Percentiles rank a stretch among this genome's conserved stretches.
Evolutionary conservation across 352 stramenopile genomes (phyloP).

Genomic region (Peronospora belbahrii): DNA sequence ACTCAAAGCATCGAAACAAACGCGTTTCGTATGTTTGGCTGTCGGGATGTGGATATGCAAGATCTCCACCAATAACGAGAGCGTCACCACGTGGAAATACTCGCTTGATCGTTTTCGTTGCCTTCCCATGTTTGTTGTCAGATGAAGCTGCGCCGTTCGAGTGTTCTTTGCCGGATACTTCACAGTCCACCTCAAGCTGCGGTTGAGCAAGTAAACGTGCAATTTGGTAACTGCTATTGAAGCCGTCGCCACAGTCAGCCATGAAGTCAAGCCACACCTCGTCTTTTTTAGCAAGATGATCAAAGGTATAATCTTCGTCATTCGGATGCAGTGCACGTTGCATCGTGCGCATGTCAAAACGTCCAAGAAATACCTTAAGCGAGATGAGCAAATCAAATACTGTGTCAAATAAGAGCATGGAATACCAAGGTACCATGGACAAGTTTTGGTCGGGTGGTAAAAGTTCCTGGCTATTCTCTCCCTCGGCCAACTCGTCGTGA

Average conservation of each 20-base stretch:
- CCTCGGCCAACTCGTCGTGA: conserved; percentile 23
- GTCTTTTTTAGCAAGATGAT: conserved; percentile 69
- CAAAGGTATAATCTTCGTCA: conserved; percentile 71
- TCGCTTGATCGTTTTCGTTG: conserved; percentile 30
- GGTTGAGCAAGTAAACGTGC: conserved; percentile 86
- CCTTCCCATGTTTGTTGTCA: conserved; percentile 12
- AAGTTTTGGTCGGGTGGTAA: conserved; percentile 67
- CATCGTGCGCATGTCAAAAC: conserved; percentile 87
- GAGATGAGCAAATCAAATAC: conserved; percentile 89
- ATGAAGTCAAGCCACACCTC: conserved; percentile 93
- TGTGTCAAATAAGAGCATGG: conserved; percentile 88
- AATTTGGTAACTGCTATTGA: conserved; percentile 92
- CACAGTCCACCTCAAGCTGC: conserved; percentile 67
- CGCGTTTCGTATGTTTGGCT: conserved; percentile 85
- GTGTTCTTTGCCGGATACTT: conserved; percentile 16
- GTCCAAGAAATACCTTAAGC: conserved; percentile 89
- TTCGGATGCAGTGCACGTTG: conserved; percentile 76
- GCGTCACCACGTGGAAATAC: conserved; percentile 80
- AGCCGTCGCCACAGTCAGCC: conserved; percentile 89
- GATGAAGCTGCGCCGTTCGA: conserved; percentile 1
- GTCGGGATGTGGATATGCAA: conserved; percentile 89
- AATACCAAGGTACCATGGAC: conserved; percentile 92
- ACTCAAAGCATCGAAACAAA: conserved; percentile 89
- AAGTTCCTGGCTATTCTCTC: conserved; percentile 46
- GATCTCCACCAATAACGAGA: conserved; percentile 88